phyloP scores from a whole-genome alignment of 1,284 basidiomycete genomes.

The Pascua guehoae region DNA sequence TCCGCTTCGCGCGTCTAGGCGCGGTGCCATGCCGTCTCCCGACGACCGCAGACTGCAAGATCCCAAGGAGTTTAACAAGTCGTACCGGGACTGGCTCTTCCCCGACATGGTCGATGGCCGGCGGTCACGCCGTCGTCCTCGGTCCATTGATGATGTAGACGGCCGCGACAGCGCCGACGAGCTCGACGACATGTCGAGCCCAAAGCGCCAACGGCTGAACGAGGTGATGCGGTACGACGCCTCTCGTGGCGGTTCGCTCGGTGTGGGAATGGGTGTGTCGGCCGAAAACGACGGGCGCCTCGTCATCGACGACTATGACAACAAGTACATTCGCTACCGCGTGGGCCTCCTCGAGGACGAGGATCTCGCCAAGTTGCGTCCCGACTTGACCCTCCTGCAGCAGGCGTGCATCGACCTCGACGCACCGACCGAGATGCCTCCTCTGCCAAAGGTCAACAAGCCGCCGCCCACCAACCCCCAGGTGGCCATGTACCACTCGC shows the following conservation, averaged over 20 bases:
- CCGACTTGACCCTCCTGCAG: constrained; percentile 32
- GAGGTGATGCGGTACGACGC: constrained; percentile 47
- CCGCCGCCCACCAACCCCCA: constrained; percentile 34
- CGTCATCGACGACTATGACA: constrained; percentile 48
- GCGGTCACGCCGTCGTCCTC: constrained; percentile 21
- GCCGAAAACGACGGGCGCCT: constrained; percentile 42
- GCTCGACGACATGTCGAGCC: constrained; percentile 6
- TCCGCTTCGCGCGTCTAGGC: constrained; percentile 30
- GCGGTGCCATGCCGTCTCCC: constrained; percentile 23
- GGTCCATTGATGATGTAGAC: constrained; percentile 36
- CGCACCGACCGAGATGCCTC: constrained; percentile 39
- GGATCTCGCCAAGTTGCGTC: constrained; percentile 40
- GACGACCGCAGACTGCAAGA: not conserved
- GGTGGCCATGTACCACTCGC: constrained; percentile 26
- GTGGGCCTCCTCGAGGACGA: constrained; percentile 36
- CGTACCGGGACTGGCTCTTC: constrained; percentile 33
- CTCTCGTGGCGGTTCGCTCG: constrained; percentile 39
- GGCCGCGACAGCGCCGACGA: constrained; percentile 13
- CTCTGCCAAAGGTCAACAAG: constrained; percentile 41
- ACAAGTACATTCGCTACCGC: constrained; percentile 44
- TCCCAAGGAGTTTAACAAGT: not conserved
- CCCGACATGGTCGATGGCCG: constrained; percentile 22
- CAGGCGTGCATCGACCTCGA: constrained; percentile 32
- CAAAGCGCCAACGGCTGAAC: constrained; percentile 32
- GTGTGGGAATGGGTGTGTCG: constrained; percentile 47